Evolutionary conservation across 495 filamentous ascomycete species (phyloP).

Genomic region (Achaetomiella virescens): DNA sequence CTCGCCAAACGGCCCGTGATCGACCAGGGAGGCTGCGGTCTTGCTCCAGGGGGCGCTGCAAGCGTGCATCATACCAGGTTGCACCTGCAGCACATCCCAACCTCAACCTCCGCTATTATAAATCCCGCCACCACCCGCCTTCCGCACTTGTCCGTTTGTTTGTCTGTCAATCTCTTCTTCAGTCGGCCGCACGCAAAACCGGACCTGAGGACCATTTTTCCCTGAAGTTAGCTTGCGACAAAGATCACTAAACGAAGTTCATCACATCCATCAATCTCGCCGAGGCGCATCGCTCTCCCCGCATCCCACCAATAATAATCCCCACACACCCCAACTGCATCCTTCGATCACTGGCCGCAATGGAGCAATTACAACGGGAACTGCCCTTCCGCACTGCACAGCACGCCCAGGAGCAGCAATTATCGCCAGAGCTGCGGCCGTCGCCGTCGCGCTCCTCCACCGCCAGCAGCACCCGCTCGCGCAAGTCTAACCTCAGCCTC

Average conservation of each 20-base stretch:
- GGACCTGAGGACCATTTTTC: not conserved
- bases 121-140: conserved; percentile 19
- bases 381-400: not conserved
- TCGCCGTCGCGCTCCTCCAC: conserved; percentile 31
- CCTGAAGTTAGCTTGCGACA: not conserved
- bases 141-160: conserved; percentile 6
- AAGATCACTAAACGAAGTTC: no score
- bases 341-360: not conserved
- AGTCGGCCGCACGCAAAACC: not conserved
- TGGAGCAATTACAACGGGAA: conserved; percentile 3
- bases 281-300: not conserved
- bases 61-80: not conserved
- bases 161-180: conserved; percentile 2
- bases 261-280: not conserved
- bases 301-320: not conserved
- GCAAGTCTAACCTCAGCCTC: conserved; percentile 57
- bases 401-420: conserved; percentile 4
- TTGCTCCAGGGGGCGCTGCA: conserved; percentile 9
- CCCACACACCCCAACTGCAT: not conserved
- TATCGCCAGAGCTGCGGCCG: conserved; percentile 21
- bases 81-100: not conserved
- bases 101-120: conserved; percentile 1
- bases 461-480: conserved; percentile 14
- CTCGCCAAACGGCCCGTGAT: conserved; percentile 20
- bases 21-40: conserved; percentile 4